Conservation (phyloP, 768 basidiomycete species). For the Hygrocybe punicea region DNA sequence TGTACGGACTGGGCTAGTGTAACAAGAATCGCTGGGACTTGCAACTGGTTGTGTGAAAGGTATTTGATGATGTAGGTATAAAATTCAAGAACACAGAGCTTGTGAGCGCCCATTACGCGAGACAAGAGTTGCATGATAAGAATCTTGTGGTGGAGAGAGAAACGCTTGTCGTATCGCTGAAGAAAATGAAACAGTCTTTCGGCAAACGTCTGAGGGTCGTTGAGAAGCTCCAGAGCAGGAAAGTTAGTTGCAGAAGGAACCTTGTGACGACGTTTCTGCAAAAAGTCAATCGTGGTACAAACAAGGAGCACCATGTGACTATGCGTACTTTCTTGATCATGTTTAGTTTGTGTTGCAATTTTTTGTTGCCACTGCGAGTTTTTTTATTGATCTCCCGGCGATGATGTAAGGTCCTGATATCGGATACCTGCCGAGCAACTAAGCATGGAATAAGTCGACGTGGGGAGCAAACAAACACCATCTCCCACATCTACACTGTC, state of each 20-base stretch:
- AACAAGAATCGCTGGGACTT: slow-evolving; percentile 89
- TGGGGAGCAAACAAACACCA: slow-evolving; percentile 34
- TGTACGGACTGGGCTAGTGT: slow-evolving; percentile 93
- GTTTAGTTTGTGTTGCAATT: slow-evolving; percentile 70
- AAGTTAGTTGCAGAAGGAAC: slow-evolving; percentile 59
- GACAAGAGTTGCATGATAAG: slow-evolving; percentile 95
- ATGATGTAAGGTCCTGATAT: slow-evolving; percentile 76
- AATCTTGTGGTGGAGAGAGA: slow-evolving; percentile 94
- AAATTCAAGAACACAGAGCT: slow-evolving; percentile 88
- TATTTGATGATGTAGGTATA: slow-evolving; percentile 97
- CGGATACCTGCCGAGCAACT: slow-evolving; percentile 43
- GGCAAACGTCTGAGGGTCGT: slow-evolving; percentile 93
- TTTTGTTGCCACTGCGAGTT: slow-evolving; percentile 77
- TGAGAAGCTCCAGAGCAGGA: slow-evolving; percentile 85
- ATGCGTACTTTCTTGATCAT: slow-evolving; percentile 68
- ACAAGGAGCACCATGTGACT: not conserved
- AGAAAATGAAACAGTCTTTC: slow-evolving; percentile 90
- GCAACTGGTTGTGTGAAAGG: slow-evolving; percentile 86
- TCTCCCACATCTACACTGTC: slow-evolving; percentile 72
- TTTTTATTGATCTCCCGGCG: slow-evolving; percentile 93
- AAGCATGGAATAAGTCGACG: not conserved
- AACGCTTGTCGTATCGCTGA: slow-evolving; percentile 86
- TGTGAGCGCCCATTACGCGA: slow-evolving; percentile 89
- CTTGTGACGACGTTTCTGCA: slow-evolving; percentile 37
- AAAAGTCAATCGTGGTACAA: slow-evolving; percentile 1